These are phyloP conservation scores for Vigna hirtella DNA, from an alignment of 306 rosid genomes.

Conservation along the genomic window DNA sequence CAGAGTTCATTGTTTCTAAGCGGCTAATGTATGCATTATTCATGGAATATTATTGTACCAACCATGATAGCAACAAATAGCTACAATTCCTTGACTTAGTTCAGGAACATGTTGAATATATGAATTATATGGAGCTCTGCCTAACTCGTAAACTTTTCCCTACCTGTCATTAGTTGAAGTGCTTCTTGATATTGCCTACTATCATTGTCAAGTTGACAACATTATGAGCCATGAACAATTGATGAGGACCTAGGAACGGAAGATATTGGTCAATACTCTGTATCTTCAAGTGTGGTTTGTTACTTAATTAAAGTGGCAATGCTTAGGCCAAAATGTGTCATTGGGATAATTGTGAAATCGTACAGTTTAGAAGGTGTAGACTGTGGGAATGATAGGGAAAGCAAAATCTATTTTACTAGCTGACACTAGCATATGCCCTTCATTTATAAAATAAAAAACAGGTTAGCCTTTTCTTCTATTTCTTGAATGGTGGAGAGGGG, in stretches of 20 bases:
- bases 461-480: slow-evolving; percentile 26
- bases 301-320: slow-evolving; percentile 25
- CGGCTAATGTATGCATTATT: neutral
- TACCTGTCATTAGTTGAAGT: slow-evolving; percentile 27
- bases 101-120: slow-evolving; percentile 42
- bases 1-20: neutral
- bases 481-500: slow-evolving; percentile 28
- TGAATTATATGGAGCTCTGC: slow-evolving; percentile 25
- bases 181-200: slow-evolving; percentile 17
- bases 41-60: slow-evolving; percentile 12
- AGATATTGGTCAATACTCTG: slow-evolving; percentile 12
- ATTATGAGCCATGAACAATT: slow-evolving; percentile 23
- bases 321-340: slow-evolving; percentile 9
- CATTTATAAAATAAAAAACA: neutral
- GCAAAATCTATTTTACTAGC: neutral
- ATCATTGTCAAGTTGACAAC: neutral
- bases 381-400: slow-evolving; percentile 25
- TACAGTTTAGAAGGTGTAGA: slow-evolving; percentile 22
- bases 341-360: neutral
- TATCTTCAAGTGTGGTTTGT: slow-evolving; percentile 1
- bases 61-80: slow-evolving; percentile 15
- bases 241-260: neutral
- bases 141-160: slow-evolving; percentile 2
- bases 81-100: slow-evolving; percentile 26
- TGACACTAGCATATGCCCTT: slow-evolving; percentile 14